Evolutionary conservation across 1,284 basidiomycete species (phyloP), one percentile per base, ranked within the genome.

Genomic region (Marasmius sp.): DNA sequence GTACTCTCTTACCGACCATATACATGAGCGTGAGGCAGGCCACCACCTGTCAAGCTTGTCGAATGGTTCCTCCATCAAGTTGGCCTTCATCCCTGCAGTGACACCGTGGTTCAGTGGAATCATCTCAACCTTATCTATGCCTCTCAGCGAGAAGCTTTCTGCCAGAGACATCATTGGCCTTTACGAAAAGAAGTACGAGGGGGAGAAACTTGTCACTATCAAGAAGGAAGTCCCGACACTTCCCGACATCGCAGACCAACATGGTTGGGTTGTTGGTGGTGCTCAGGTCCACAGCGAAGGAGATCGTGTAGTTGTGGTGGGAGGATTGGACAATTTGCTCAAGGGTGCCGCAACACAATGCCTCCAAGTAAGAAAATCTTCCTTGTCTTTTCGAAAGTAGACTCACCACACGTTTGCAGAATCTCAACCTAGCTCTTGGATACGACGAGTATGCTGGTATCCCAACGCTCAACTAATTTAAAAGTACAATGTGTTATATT

Each of bases 271-370:
- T 51, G 89, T 94, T 51, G 97, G 97, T 61, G 97, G 97, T 2
- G 89, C 97, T 73, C 97, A 99, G 77, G 92, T 98, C 11, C 94
- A 97, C 74, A 92, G 89, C 62, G 83, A 85, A 47, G 93, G 94
- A 0, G 91, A 94, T 70, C 81, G 97, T 51, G 97, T 93, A 2
- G 97, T 99, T 16, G 86, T 98, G 6, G 94, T 97, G 90, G 95
- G 94, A 60, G 94, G 94, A 0, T 76, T 99, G 67, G 97, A 99
- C 74, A 99, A 99, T 78, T 77, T 99, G 62, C 82, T 99, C 64
- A 99, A 99, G 76, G 97, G 97, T 10, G 97, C 97, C 53, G 97
- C 97, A 7, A 99, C 97, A 18, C 97, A 99, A 77, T 98, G 96
- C 75, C 72, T 99, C 63, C 95, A 96, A 83, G 93, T 94, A 62